Conservation (phyloP, 169 alveolate genomes). For the Prorocentrum cordatum region DNA sequence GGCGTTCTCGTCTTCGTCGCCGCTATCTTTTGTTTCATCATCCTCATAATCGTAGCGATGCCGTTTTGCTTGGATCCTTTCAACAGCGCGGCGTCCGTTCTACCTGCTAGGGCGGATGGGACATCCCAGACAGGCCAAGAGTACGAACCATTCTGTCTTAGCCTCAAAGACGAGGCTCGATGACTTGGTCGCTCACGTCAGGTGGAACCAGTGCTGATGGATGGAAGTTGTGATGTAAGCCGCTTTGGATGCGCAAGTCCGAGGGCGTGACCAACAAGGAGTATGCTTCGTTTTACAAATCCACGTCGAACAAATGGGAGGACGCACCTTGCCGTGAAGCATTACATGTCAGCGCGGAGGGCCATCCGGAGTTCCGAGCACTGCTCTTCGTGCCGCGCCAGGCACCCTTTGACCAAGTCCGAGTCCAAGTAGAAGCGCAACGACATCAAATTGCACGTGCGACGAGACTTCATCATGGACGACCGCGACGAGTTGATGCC, state of each 20-base stretch:
- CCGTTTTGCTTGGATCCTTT: no score
- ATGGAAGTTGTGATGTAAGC: no score
- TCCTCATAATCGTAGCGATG: no score
- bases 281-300: conserved; percentile 78
- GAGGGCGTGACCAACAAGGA: conserved; percentile 98
- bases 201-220: no score
- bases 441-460: conserved; percentile 78
- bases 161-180: no score
- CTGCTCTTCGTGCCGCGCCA: conserved; percentile 98
- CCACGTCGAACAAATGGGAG: conserved; percentile 98
- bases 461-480: conserved; percentile 98
- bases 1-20: no score
- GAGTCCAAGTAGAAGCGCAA: conserved; percentile 98
- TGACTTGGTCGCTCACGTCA: no score
- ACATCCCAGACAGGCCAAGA: no score
- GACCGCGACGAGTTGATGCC: conserved; percentile 98
- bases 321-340: conserved; percentile 66
- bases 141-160: no score
- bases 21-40: no score
- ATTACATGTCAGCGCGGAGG: conserved; percentile 59
- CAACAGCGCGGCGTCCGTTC: no score
- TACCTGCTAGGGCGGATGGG: no score
- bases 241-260: conserved; percentile 98
- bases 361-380: conserved; percentile 94
- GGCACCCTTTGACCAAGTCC: conserved; percentile 99